Conservation (phyloP, 2,329 filamentous ascomycete genomes). For the Calonectria hawksworthii region DNA sequence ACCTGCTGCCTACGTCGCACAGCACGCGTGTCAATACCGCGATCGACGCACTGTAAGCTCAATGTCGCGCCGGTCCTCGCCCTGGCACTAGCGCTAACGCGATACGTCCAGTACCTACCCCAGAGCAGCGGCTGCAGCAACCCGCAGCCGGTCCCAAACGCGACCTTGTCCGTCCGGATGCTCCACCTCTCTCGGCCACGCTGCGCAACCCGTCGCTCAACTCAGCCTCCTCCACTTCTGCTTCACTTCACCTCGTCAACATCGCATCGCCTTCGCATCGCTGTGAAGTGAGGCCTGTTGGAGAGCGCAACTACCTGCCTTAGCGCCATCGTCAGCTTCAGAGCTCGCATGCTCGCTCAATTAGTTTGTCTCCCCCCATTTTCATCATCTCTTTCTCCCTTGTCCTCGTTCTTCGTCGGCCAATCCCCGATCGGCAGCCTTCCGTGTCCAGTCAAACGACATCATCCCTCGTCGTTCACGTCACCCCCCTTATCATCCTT, state of each 20-base stretch:
- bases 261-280: constrained; percentile 30
- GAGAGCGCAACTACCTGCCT: constrained; percentile 40
- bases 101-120: constrained; percentile 19
- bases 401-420: constrained; percentile 38
- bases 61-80: not conserved
- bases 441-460: constrained; percentile 41
- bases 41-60: constrained; percentile 3
- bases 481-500: constrained; percentile 25
- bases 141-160: constrained; percentile 37
- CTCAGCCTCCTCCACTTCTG: constrained; percentile 47
- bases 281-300: constrained; percentile 39
- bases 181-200: constrained; percentile 33
- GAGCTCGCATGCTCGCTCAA: constrained; percentile 49
- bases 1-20: not conserved
- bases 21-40: not conserved
- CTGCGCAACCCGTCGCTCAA: constrained; percentile 39
- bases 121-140: constrained; percentile 32
- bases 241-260: constrained; percentile 39
- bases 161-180: constrained; percentile 26
- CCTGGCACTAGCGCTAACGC: constrained; percentile 12
- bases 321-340: constrained; percentile 41
- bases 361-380: constrained; percentile 52
- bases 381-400: constrained; percentile 39
- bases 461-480: constrained; percentile 33
- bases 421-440: constrained; percentile 42